These are phyloP conservation scores for Ganoderma boninense DNA, from an alignment of 1,284 basidiomycete genomes.

Conservation along the genomic window DNA sequence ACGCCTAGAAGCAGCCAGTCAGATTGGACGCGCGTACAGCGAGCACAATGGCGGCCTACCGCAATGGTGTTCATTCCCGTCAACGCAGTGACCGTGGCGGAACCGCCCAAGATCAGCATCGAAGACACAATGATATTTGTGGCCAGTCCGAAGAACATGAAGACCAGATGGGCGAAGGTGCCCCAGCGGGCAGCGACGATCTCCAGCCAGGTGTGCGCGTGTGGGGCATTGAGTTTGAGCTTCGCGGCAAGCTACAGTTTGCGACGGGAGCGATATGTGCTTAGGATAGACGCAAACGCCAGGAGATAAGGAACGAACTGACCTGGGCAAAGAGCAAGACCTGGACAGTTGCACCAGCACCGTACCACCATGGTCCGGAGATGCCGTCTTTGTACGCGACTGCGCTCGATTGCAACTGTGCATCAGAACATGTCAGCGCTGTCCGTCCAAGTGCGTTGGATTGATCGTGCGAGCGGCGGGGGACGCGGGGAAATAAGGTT, in stretches of 20 bases:
- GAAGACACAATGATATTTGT: constrained; percentile 72
- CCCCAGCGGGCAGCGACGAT: constrained; percentile 70
- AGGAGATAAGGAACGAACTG: constrained; percentile 14
- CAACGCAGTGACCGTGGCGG: constrained; percentile 65
- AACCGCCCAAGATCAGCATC: constrained; percentile 68
- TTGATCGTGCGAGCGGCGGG: not conserved
- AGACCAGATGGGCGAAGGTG: constrained; percentile 62
- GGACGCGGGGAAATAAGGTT: not conserved
- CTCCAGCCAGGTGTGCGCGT: constrained; percentile 70
- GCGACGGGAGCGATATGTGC: not conserved
- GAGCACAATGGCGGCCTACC: constrained; percentile 43
- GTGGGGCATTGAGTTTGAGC: constrained; percentile 69
- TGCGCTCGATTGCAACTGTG: constrained; percentile 76
- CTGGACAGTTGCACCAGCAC: constrained; percentile 58
- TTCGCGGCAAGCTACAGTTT: constrained; percentile 52
- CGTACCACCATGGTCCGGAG: constrained; percentile 60
- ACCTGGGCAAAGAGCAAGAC: constrained; percentile 58
- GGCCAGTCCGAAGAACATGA: constrained; percentile 72
- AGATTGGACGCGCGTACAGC: constrained; percentile 30
- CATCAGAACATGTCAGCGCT: constrained; percentile 15
- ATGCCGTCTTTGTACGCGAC: constrained; percentile 87
- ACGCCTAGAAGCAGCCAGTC: constrained; percentile 47
- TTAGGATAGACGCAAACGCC: not conserved
- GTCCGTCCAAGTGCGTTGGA: not conserved
- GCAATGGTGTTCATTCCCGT: constrained; percentile 65